Base-by-base conservation (phyloP, 2,329 filamentous ascomycete genomes). In the Periglandula ipomoeae region DNA sequence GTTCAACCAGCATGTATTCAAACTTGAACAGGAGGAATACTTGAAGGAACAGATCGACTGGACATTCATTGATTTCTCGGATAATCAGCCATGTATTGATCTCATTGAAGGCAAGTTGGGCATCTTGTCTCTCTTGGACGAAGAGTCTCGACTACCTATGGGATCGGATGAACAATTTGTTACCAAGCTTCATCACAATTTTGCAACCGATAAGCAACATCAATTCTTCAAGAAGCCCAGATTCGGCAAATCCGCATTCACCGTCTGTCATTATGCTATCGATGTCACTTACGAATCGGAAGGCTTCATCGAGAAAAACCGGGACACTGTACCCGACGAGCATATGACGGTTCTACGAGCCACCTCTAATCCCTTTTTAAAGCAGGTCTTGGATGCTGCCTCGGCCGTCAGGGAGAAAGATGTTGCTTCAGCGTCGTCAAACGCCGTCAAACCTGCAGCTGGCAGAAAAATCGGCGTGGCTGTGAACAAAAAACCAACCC, bases 1-100 rank as follows among this genome's bases (percentile, higher is more conserved):
- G 66, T 98, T 98, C 75, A 98, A 98, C 70, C 89, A 94, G 65
- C 93, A 98, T 62, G 93, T 98, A 32, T 98, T 98, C 79, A 96
- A 97, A 69, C 79, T 98, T 20, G 93, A 98, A 67, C 93, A 98
- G 66, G 93, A 98, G 65, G 93, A 98, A 68, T 98, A 98, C 64
- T 79, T 96, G 37, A 82, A 85, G 48, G 93, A 98, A 70, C 77
- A 97, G 70, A 98, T 98, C 56, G 90, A 97, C 70, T 98, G 93
- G 93, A 96, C 87, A 9, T 98, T 98, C 64, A 98, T 98, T 64
- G 93, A 98, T 65, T 98, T 98, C 68, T 95, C 91, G 5, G 93
- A 98, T 69, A 98, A 98, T 61, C 93, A 98, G 70, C 93, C 93
- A 17, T 98, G 93, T 72, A 98, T 98, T 60, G 93, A 98, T 66